Conservation (phyloP, 2,329 filamentous ascomycete species). For the Aspergillus aculeatus region DNA sequence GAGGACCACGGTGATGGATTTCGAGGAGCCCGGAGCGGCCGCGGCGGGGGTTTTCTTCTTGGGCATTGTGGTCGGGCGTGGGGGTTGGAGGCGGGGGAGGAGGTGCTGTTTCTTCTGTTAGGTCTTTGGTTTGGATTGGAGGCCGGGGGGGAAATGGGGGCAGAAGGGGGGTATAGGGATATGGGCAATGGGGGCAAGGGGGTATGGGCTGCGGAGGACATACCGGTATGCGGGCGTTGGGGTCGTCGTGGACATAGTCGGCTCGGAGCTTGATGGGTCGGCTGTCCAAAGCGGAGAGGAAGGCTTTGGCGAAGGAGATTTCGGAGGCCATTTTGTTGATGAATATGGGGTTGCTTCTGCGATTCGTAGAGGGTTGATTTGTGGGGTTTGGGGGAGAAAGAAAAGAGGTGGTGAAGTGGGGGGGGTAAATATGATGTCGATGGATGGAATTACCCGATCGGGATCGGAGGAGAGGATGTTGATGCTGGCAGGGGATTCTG, state of each 20-base stretch:
- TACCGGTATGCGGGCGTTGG: constrained; percentile 76
- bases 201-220: constrained; percentile 27
- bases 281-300: constrained; percentile 75
- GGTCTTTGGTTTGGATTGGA: background rate
- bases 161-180: background rate
- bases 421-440: background rate
- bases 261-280: constrained; percentile 77
- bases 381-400: background rate
- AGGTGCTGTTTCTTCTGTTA: constrained; percentile 38
- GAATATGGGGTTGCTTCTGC: too few species aligned
- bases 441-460: constrained; percentile 21
- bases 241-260: constrained; percentile 88
- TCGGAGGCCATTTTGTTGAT: constrained; percentile 62
- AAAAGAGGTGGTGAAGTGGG: background rate
- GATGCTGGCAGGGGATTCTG: too few species aligned
- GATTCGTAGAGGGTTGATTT: too few species aligned
- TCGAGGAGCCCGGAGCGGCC: constrained; percentile 39
- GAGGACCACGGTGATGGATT: constrained; percentile 37
- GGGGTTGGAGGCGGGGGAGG: constrained; percentile 47
- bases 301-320: constrained; percentile 77
- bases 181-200: background rate
- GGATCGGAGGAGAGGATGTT: constrained; percentile 9
- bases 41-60: constrained; percentile 41
- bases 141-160: background rate
- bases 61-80: constrained; percentile 43